A percentile compares a stretch with the other conserved stretches of the same genome.
Evolutionary conservation across 129 eudicot genomes (phyloP).

Genomic region (Rutidosis leptorrhynchoides): DNA sequence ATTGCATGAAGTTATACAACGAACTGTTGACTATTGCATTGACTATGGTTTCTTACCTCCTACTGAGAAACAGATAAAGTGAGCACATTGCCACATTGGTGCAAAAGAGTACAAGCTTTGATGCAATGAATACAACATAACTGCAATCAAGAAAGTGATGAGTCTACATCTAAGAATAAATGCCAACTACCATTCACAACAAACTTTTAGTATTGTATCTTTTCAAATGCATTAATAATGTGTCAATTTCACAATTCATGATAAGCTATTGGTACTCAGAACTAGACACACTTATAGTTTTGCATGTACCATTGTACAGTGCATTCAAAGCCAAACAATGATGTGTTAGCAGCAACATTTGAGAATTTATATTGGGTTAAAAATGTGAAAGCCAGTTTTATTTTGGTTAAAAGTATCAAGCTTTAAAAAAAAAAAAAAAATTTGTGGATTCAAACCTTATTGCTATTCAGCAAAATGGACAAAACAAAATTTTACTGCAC

Average conservation of each 20-base stretch:
- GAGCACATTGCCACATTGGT: conserved; percentile 15
- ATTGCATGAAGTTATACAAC: conserved; percentile 49
- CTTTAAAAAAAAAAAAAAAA: conserved; percentile 16
- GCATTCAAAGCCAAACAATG: conserved; percentile 30
- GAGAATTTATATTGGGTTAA: conserved; percentile 11
- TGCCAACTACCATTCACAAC: conserved; percentile 38
- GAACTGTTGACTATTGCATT: conserved; percentile 40
- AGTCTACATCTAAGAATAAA: conserved; percentile 44
- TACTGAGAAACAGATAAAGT: conserved; percentile 13
- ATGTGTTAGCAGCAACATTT: conserved; percentile 15
- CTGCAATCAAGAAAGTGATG: conserved; percentile 29
- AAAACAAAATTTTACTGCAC: conserved; percentile 28
- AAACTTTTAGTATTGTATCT: conserved; percentile 29
- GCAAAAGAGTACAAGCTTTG: conserved; percentile 18
- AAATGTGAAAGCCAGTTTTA: conserved; percentile 3
- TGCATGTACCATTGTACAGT: conserved; percentile 27
- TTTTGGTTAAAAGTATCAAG: conserved; percentile 21
- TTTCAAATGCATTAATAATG: conserved; percentile 20
- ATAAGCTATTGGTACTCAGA: conserved; percentile 18
- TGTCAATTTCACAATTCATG: conserved; percentile 31
- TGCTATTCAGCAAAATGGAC: conserved; percentile 26
- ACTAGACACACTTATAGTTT: conserved; percentile 13
- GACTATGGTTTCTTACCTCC: conserved; percentile 52
- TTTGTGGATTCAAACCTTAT: conserved; percentile 25
- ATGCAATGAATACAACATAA: conserved; percentile 27